These are phyloP conservation scores for Trichoderma citrinoviride DNA, from an alignment of 2,329 filamentous ascomycete genomes.

Conservation along the genomic window DNA sequence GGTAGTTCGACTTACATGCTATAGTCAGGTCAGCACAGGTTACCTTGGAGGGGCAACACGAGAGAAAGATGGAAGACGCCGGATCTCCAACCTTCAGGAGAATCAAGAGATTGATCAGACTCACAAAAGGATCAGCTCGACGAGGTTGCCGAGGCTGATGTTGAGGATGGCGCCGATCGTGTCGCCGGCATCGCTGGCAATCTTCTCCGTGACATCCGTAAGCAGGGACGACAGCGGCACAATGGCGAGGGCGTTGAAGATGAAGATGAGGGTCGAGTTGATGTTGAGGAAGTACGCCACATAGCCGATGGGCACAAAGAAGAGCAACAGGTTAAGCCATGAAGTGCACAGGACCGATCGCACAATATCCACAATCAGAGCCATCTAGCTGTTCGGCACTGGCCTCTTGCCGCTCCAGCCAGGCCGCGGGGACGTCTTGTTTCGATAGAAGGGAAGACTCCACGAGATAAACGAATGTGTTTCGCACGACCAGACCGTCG, in stretches of 20 bases:
- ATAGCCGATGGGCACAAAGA: conserved; percentile 71
- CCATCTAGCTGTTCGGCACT: conserved; percentile 5
- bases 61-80: background rate
- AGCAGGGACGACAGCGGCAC: conserved; percentile 57
- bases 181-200: conserved; percentile 56
- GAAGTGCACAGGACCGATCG: conserved; percentile 33
- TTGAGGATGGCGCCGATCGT: conserved; percentile 59
- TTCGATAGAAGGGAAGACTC: background rate
- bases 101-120: conserved; percentile 22
- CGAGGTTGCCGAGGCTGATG: conserved; percentile 61
- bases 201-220: conserved; percentile 58
- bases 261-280: conserved; percentile 48
- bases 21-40: background rate
- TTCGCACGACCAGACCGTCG: conserved; percentile 9
- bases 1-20: conserved; percentile 14
- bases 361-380: conserved; percentile 24
- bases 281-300: conserved; percentile 45
- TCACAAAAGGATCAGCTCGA: conserved; percentile 60
- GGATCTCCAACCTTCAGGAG: background rate
- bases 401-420: conserved; percentile 5
- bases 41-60: background rate
- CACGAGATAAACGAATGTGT: background rate
- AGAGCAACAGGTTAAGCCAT: conserved; percentile 63
- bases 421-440: background rate
- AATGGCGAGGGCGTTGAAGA: conserved; percentile 60